Base-by-base conservation (phyloP, 139 green algal species). In the Astrephomene gubernaculifera region DNA sequence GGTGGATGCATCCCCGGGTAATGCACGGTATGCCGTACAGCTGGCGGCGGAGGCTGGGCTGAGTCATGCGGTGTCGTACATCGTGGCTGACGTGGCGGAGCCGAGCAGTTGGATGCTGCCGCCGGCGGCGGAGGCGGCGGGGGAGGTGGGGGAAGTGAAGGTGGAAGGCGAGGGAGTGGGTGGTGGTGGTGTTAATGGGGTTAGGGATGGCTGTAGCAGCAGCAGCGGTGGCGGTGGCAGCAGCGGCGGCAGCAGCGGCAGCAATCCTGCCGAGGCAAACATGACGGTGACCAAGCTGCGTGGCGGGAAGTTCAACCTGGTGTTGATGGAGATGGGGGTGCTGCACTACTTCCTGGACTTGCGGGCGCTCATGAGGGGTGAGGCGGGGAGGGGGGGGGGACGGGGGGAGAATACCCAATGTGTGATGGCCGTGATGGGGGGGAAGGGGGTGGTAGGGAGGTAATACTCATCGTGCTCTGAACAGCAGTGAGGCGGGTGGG, bases 301-400 rank as follows among this genome's bases (percentile, higher is more conserved):
- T n/a, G 27, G 25, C 38, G 35, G 54, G 38, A 12, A 44, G 38
- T 82, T 71, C 27, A 61, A 87, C 45, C 24, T 73, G 82, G 82
- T 87, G 61, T 25, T 87, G 61, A 65, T 87, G 82, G 82, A 87
- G 82, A 69, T 81, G 82, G 82, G 82, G 2, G 78, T 92, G 31
- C 85, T 90, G 68, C 89, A 92, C 75, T 92, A 92, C 83, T 92
- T 92, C 54, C 27, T 90, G 33, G 79, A 90, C 69, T 68, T 92
- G 44, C 24, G 43, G 25, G 80, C 74, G 2, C 74, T 92, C 2
- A 84, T 92, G 41, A 4, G 41, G 21, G 68, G 45, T 65, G 45
- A 10, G 78, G 8, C 2, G 9, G 17, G 9, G 63, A 27, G 43
- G 12, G 12, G 69, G 25, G 27, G 35, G 35, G 69, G 8, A 24